Evolutionary conservation across 345 rosid species (phyloP).

Genomic region (Populus tremula): DNA sequence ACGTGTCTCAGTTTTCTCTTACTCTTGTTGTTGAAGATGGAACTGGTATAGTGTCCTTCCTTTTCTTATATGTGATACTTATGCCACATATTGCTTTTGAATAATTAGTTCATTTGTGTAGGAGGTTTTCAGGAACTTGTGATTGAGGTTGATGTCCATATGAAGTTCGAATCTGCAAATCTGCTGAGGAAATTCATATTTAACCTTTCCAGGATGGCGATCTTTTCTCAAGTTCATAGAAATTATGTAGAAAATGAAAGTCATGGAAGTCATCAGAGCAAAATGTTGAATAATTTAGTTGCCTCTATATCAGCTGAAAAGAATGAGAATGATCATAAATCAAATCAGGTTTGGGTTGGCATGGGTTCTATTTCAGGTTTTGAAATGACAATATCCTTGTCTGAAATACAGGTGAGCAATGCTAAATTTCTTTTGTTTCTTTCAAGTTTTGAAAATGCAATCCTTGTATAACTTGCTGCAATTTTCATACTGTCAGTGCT

Average conservation of each 20-base stretch:
- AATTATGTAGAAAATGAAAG: constrained; percentile 42
- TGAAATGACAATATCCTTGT: constrained; percentile 60
- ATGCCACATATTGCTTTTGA: constrained; percentile 12
- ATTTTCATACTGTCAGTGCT: not conserved
- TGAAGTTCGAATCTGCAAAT: constrained; percentile 46
- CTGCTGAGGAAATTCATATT: constrained; percentile 48
- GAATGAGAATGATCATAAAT: constrained; percentile 31
- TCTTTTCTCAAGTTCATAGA: constrained; percentile 58
- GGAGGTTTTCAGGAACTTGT: constrained; percentile 57
- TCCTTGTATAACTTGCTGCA: not conserved
- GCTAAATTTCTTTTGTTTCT: constrained; percentile 7
- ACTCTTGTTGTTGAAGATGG: constrained; percentile 57
- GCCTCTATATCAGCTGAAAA: constrained; percentile 52
- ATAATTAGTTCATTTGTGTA: constrained; percentile 38
- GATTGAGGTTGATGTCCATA: constrained; percentile 50
- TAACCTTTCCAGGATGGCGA: constrained; percentile 56
- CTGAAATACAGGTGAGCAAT: constrained; percentile 65
- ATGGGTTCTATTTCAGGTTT: constrained; percentile 65
- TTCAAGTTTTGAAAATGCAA: not conserved
- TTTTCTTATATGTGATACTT: constrained; percentile 14
- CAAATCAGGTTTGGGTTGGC: constrained; percentile 62
- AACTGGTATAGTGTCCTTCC: constrained; percentile 45
- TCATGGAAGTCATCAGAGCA: constrained; percentile 40
- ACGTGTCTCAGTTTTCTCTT: constrained; percentile 56
- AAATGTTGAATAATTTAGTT: constrained; percentile 62